Percentiles rank a stretch among this genome's conserved stretches.
phyloP scores from a whole-genome alignment of 2,329 filamentous ascomycete genomes.

The Hymenotorrendiella dingleyae region DNA sequence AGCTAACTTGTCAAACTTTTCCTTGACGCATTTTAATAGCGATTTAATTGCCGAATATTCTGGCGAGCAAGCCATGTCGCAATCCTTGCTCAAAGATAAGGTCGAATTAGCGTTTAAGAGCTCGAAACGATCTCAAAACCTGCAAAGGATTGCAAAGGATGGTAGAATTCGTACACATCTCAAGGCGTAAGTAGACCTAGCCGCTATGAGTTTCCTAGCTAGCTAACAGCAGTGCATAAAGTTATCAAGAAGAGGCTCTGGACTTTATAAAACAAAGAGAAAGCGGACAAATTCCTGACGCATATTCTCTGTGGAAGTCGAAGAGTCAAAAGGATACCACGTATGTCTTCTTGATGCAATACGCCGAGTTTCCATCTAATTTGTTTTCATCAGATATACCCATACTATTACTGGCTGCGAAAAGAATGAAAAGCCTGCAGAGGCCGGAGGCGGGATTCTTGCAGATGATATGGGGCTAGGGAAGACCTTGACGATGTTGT shows the following conservation, averaged over 20 bases:
- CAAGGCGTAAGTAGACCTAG: not conserved
- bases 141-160: not conserved
- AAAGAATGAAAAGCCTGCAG: conserved; percentile 48
- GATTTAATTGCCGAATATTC: too few species aligned
- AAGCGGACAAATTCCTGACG: conserved; percentile 28
- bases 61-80: too few species aligned
- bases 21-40: too few species aligned
- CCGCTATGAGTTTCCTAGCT: too few species aligned
- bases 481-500: conserved; percentile 43
- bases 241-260: conserved; percentile 35
- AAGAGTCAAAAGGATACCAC: not conserved
- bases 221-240: too few species aligned
- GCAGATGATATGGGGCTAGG: conserved; percentile 55
- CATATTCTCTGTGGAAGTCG: conserved; percentile 31
- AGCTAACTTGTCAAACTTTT: too few species aligned
- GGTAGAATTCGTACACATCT: not conserved
- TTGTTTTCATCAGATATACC: conserved; percentile 49
- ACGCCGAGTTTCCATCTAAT: not conserved
- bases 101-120: not conserved
- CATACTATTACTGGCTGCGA: conserved; percentile 75
- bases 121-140: not conserved
- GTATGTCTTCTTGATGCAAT: not conserved
- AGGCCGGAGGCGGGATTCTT: conserved; percentile 55
- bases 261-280: conserved; percentile 36
- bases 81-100: not conserved